Percentiles rank a stretch among this genome's conserved stretches.
phyloP scores from a whole-genome alignment of 257 asterid species.

The Anisodus acutangulus region DNA sequence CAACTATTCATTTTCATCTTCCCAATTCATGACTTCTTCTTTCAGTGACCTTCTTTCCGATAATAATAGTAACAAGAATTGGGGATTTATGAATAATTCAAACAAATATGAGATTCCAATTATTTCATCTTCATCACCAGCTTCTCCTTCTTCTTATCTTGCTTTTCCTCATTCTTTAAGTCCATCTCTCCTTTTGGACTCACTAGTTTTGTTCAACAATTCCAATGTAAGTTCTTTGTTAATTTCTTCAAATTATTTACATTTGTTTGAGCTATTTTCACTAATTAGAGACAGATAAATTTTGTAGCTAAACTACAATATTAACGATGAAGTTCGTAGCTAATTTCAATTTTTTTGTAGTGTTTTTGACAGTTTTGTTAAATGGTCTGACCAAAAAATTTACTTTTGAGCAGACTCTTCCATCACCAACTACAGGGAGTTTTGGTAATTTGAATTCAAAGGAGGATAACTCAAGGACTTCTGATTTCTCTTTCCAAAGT shows the following conservation, averaged over 20 bases:
- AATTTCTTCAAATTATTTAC: neutral
- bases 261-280: neutral
- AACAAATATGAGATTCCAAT: conserved; percentile 35
- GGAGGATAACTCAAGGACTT: conserved; percentile 46
- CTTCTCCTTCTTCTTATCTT: conserved; percentile 78
- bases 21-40: conserved; percentile 44
- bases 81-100: conserved; percentile 43
- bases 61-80: conserved; percentile 34
- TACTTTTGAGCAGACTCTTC: conserved; percentile 51
- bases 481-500: conserved; percentile 65
- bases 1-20: conserved; percentile 29
- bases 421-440: conserved; percentile 69
- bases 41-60: conserved; percentile 47
- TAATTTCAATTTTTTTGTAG: too few species aligned
- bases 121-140: conserved; percentile 56
- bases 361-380: neutral
- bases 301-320: too few species aligned
- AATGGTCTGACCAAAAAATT: neutral
- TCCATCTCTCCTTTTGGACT: conserved; percentile 77
- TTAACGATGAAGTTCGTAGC: too few species aligned
- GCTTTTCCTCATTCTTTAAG: conserved; percentile 64
- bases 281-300: too few species aligned
- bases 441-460: conserved; percentile 45
- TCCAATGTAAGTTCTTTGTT: conserved; percentile 56
- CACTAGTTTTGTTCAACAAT: conserved; percentile 68